Evolutionary conservation across 108 stramenopile species (phyloP).

Genomic region (Chaetoceros muelleri): DNA sequence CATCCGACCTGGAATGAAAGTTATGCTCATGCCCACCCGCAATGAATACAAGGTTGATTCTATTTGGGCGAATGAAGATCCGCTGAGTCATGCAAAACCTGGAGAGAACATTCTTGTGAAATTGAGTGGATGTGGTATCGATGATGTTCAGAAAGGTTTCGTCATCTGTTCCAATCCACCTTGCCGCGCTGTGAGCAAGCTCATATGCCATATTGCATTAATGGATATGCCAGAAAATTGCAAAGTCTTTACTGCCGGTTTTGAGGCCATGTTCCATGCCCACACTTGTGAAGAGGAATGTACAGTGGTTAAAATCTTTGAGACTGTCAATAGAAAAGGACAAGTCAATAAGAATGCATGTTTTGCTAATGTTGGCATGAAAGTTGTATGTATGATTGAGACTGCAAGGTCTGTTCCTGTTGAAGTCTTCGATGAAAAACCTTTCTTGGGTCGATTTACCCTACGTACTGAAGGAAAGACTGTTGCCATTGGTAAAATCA

Average conservation of each 20-base stretch:
- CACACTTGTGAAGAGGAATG: constrained; percentile 94
- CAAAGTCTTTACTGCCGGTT: constrained; percentile 93
- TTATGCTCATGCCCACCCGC: constrained; percentile 92
- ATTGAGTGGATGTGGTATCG: constrained; percentile 65
- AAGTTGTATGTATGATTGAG: constrained; percentile 68
- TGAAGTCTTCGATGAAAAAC: constrained; percentile 84
- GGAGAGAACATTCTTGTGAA: constrained; percentile 98
- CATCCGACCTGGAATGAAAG: constrained; percentile 76
- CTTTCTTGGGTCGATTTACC: constrained; percentile 96
- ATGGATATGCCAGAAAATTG: constrained; percentile 95
- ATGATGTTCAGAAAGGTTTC: constrained; percentile 94
- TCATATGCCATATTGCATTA: constrained; percentile 77
- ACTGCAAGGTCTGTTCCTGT: constrained; percentile 71
- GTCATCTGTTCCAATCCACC: constrained; percentile 82
- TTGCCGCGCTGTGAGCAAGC: constrained; percentile 78
- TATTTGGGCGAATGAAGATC: constrained; percentile 90
- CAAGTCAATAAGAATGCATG: constrained; percentile 64
- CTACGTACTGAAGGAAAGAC: constrained; percentile 98
- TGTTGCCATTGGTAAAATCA: constrained; percentile 96
- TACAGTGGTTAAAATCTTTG: constrained; percentile 81
- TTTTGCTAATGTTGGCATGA: constrained; percentile 78
- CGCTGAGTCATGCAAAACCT: constrained; percentile 82
- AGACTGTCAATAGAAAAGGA: constrained; percentile 76
- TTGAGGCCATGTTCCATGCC: constrained; percentile 93
- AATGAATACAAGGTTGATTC: constrained; percentile 84